A percentile compares a stretch with the other conserved stretches of the same genome.
phyloP scores from a whole-genome alignment of 176 grass and related monocot genomes.

The Tillandsia fasciculata region DNA sequence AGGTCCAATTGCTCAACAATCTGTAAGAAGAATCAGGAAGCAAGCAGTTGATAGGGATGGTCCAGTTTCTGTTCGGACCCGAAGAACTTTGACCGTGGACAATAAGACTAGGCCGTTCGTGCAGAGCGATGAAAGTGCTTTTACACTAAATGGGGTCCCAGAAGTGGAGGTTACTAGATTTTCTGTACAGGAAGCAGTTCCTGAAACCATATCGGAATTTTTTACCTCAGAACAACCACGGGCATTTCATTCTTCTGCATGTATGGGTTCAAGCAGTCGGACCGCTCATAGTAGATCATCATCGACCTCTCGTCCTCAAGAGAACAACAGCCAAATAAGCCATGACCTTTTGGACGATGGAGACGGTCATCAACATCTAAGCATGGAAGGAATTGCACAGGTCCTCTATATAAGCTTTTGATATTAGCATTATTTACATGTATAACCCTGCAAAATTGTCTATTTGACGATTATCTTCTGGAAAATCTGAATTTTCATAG shows the following conservation, averaged over 20 bases:
- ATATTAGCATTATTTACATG: neutral
- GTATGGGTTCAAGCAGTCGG: neutral
- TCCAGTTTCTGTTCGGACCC: neutral
- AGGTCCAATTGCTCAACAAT: neutral
- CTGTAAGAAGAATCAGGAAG: neutral
- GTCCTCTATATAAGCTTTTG: neutral
- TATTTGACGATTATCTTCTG: neutral
- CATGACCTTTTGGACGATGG: neutral
- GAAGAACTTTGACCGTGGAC: neutral
- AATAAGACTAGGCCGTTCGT: neutral
- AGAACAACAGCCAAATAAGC: neutral
- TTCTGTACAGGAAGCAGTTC: neutral
- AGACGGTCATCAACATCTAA: neutral
- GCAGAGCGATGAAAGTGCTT: neutral
- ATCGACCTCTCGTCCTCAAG: neutral
- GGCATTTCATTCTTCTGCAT: neutral
- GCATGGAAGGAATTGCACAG: slow-evolving; percentile 3
- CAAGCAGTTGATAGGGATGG: neutral
- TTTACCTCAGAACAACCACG: neutral
- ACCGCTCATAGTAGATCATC: neutral
- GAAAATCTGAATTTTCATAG: neutral
- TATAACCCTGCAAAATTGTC: neutral
- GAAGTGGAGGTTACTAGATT: neutral
- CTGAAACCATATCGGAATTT: neutral
- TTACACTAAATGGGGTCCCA: neutral